Base-by-base conservation (phyloP, 1,284 basidiomycete genomes). In the Cystobasidium sp. region DNA sequence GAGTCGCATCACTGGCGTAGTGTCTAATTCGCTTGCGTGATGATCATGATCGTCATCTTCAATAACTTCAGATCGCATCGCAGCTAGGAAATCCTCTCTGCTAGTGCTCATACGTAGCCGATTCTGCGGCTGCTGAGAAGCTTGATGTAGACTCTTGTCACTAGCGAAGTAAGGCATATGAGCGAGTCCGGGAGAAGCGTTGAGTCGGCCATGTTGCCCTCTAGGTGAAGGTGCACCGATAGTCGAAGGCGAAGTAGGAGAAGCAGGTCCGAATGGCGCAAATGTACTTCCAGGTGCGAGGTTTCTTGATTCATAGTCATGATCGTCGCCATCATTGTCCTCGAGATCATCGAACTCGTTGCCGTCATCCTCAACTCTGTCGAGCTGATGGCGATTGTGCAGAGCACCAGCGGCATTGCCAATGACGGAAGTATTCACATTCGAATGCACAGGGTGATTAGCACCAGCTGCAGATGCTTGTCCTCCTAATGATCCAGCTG, bases 191-290 rank as follows among this genome's bases (percentile, higher is more conserved):
- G 73, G 65, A 10, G 65, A 58, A 9, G 22, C 22, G 18, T 20
- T 47, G 16, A 64, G 56, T 20, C n/a, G 46, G 22, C 61, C 10
- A 37, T 39, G 43, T 22, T 59, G 37, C 43, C 22, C 56, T 24
- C 59, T 37, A 41, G 59, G 49, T 65, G 64, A 66, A 22, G 24
- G 31, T 8, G 37, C 64, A 22, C 51, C 64, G 58, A 67, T 68
- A 18, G 58, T 58, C 31, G 55, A 46, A 18, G 55, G 49, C 24
- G 43, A 58, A 8, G 58, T 62, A 41, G 55, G 68, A 47, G 68
- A 59, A 24, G 58, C 46, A 4, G 75, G 75, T 39, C 75, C 75
- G 41, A 75, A 75, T n/a, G 75, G 75, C 18, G 75, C 75, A 37
- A 75, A 75, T 12, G 68, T 72, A 14, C 63, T 66, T 37, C 64